Evolutionary conservation across 345 rosid genomes (phyloP), one percentile per base, ranked within the genome.

Genomic region (Turnera subulata): DNA sequence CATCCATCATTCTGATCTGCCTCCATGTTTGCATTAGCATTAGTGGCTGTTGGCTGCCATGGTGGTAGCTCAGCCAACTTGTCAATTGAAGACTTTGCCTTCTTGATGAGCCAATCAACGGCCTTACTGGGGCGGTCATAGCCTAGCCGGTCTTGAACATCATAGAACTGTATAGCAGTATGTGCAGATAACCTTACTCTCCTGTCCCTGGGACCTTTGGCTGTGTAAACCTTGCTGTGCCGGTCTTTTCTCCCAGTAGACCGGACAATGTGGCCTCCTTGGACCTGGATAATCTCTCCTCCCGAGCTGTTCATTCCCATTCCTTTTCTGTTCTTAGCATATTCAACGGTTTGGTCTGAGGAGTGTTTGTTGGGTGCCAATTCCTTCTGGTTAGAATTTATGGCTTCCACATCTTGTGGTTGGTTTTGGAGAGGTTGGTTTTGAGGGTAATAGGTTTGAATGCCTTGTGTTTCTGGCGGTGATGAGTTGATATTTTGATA

Each of bases 81-180:
- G 70, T 88, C 96, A 20, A 88, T 88, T 29, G 92, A 73, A 2
- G 88, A 52, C 63, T 83, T 85, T 0, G 96, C 96, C 64, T 88
- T 85, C 64, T 73, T 80, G 58, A 89, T 89, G 49, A 89, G 86
- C 96, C 96, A 89, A 45, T 89, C 96, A 8, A 89, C 91, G 14
- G 96, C 94, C 71, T 85, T 89, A 67, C 96, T 85, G 21, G 96
- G 96, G 35, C 93, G 71, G 75, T 88, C 93, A 35, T 80, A 88
- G 51, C 93, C 93, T 47, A 89, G 71, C 67, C 96, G 75, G 78
- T 82, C 96, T 77, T 89, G 91, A 59, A 86, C 94, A 65, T 86
- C 96, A 67, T 85, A 88, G 68, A 88, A 88, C 52, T 88, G 93
- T 56, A 88, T 88, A 0, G 96, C 96, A 0, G 96, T 88, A 63